Percentiles rank a stretch among this genome's conserved stretches.
Evolutionary conservation across 768 basidiomycete genomes (phyloP).

Genomic region (Termitomyces heimii): DNA sequence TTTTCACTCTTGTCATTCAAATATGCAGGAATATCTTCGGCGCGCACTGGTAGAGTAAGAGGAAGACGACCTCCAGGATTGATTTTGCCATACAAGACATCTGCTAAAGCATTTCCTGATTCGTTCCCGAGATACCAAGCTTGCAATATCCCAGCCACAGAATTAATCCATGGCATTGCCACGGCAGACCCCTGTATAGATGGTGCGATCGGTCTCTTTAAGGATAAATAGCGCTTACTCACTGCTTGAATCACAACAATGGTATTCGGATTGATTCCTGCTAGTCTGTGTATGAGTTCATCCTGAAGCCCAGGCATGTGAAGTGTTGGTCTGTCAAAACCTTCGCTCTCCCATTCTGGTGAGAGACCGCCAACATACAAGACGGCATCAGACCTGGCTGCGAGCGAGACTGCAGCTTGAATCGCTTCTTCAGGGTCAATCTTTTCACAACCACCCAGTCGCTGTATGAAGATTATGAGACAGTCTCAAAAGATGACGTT

Average conservation of each 20-base stretch:
- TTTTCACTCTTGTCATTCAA: constrained; percentile 54
- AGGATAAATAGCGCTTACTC: constrained; percentile 14
- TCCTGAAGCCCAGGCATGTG: constrained; percentile 55
- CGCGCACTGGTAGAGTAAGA: constrained; percentile 51
- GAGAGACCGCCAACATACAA: constrained; percentile 56
- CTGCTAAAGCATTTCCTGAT: constrained; percentile 57
- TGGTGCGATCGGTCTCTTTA: background rate
- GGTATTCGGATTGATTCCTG: constrained; percentile 49
- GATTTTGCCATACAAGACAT: constrained; percentile 56
- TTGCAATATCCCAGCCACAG: constrained; percentile 50
- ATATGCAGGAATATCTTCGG: constrained; percentile 59
- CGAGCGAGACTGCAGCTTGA: constrained; percentile 48
- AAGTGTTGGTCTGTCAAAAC: constrained; percentile 62
- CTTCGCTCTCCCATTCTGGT: constrained; percentile 73
- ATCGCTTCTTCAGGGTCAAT: constrained; percentile 55
- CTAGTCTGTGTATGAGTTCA: constrained; percentile 48
- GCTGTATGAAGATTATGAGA: constrained; percentile 24
- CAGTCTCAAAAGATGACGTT: background rate
- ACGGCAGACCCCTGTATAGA: constrained; percentile 54
- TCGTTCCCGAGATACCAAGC: constrained; percentile 67
- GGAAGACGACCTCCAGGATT: constrained; percentile 59
- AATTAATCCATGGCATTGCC: constrained; percentile 67
- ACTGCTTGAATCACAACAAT: constrained; percentile 61
- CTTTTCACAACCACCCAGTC: constrained; percentile 63
- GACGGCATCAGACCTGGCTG: constrained; percentile 48